Base-by-base conservation (phyloP, 352 stramenopile genomes). In the Phytophthora boehmeriae region DNA sequence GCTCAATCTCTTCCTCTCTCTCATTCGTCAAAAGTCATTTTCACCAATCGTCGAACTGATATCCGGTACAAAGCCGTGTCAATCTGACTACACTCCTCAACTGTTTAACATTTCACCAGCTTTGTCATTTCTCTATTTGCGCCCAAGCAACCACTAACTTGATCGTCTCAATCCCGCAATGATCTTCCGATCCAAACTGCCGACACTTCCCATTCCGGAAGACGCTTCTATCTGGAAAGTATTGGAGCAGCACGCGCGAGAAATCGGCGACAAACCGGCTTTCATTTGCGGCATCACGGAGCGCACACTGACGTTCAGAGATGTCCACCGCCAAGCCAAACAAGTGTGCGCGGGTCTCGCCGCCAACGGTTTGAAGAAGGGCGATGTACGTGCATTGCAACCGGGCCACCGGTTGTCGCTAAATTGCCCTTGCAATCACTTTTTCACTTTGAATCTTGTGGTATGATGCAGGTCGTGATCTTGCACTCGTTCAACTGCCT, bases 401-500 rank as follows among this genome's bases (percentile, higher is more conserved):
- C 1, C 32, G 13, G 10, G 19, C 6, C 19, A 22, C 22, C 8
- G 16, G 14, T 44, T 20, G 9, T 11, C 34, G 38, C 5, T 27
- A 6, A 34, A 32, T 34, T 2, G 19, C 2, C n/a, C 13, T 20
- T 22, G 5, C 10, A 10, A 35, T 4, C 22, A n/a, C 13, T 25
- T 9, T 13, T 13, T 14, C 11, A 36, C 32, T 4, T 56, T 23
- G 43, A 19, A 25, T 3, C 3, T 44, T 8, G 8, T 44, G 4
- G 11, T 34, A 2, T 19, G 32, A 38, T 44, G 32, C 39, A 79
- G 64, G 62, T 73, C 4, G 68, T 88, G n/a, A 38, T 87, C 19
- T 46, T 85, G 30, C 73, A 86, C 60, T 78, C 71, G 47, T 63
- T 79, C 60, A 89, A 89, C 63, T 84, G 69, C 38, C 61, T 87